These are phyloP conservation scores for Microstegium vimineum DNA, from an alignment of 176 grass and related monocot species.

Conservation along the genomic window DNA sequence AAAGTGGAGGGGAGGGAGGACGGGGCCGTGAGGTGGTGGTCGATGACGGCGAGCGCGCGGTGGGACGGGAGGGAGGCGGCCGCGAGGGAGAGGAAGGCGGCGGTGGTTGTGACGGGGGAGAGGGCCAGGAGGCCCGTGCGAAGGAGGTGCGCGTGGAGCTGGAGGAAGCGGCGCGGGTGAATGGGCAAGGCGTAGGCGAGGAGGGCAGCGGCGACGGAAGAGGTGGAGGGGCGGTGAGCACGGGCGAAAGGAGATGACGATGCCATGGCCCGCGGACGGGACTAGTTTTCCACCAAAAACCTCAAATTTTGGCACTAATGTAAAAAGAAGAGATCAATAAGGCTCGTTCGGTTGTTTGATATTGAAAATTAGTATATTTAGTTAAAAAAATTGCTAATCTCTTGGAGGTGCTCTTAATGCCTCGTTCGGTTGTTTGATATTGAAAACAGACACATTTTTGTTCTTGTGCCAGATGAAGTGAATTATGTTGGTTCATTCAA, in stretches of 20 bases:
- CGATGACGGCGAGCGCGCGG: conserved; percentile 22
- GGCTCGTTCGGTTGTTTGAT: no score
- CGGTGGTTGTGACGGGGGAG: conserved; percentile 1
- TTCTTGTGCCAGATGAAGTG: no score
- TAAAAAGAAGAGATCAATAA: no score
- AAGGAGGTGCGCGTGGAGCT: conserved; percentile 50
- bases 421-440: no score
- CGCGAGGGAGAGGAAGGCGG: conserved; percentile 45
- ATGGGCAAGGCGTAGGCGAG: conserved; percentile 31
- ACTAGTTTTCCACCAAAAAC: no score
- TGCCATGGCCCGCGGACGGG: conserved; percentile 20
- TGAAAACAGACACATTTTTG: no score
- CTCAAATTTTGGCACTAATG: no score
- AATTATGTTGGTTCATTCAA: no score
- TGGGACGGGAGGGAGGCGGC: conserved; percentile 25
- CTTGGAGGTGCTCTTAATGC: no score
- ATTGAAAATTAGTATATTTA: no score
- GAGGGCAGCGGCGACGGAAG: neutral
- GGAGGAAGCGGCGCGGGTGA: conserved; percentile 27
- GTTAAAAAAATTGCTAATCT: no score
- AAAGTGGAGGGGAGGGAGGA: conserved; percentile 37
- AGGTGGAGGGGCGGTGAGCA: neutral
- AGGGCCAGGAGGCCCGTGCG: conserved; percentile 30
- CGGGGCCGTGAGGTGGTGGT: conserved; percentile 28
- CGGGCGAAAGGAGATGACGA: neutral